These are phyloP conservation scores for Kluyveromyces lactis DNA, from an alignment of 805 yeast species.

Conservation along the genomic window DNA sequence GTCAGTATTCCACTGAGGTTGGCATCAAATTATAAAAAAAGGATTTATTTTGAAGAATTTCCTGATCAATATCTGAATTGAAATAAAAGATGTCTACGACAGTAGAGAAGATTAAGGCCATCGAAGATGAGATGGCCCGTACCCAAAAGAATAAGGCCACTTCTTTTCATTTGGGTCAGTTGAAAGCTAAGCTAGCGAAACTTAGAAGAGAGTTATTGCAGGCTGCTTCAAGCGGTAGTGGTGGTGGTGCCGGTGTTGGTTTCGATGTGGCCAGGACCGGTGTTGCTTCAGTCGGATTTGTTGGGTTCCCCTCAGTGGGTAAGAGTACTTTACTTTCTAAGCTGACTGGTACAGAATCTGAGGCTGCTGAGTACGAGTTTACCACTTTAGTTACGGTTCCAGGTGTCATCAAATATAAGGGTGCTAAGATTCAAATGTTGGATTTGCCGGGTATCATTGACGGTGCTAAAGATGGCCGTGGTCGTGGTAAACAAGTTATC, in stretches of 20 bases:
- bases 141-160: slow-evolving; percentile 99
- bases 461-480: slow-evolving; percentile 88
- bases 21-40: too few species aligned
- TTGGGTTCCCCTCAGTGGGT: slow-evolving; percentile 94
- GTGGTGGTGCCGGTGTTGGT: slow-evolving; percentile 90
- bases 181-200: slow-evolving; percentile 94
- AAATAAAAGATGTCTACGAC: slow-evolving; percentile 46
- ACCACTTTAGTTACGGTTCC: slow-evolving; percentile 97
- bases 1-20: too few species aligned
- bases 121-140: slow-evolving; percentile 96
- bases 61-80: too few species aligned
- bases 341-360: slow-evolving; percentile 92
- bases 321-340: slow-evolving; percentile 78
- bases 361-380: slow-evolving; percentile 97
- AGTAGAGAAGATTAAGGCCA: slow-evolving; percentile 69
- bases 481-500: slow-evolving; percentile 93
- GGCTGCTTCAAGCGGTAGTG: slow-evolving; percentile 60
- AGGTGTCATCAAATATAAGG: slow-evolving; percentile 90
- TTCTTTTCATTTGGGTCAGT: slow-evolving; percentile 92
- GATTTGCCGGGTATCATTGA: slow-evolving; percentile 87
- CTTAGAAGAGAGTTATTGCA: slow-evolving; percentile 84
- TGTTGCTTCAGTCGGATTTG: slow-evolving; percentile 94
- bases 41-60: too few species aligned
- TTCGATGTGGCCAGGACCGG: slow-evolving; percentile 99
- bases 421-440: slow-evolving; percentile 95